Conservation (phyloP, 495 filamentous ascomycete genomes). For the Polyplosphaeria fusca region DNA sequence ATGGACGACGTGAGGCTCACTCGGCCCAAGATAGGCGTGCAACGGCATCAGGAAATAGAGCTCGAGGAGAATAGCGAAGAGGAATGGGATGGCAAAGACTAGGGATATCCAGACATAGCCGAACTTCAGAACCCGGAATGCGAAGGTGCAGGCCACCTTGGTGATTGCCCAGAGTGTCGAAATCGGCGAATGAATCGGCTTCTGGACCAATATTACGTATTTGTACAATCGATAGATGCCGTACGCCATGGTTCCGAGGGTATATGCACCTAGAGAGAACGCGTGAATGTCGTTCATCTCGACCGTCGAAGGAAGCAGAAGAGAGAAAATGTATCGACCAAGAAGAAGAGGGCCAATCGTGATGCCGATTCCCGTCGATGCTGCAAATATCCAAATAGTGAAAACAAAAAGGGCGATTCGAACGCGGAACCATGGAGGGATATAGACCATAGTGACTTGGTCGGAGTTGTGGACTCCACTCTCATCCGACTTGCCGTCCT, state of each 20-base stretch:
- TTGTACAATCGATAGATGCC: conserved; percentile 46
- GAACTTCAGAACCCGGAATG: conserved; percentile 43
- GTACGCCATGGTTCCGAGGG: conserved; percentile 65
- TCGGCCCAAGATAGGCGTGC: conserved; percentile 63
- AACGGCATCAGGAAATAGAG: conserved; percentile 85
- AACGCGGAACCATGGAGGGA: conserved; percentile 78
- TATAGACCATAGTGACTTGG: conserved; percentile 78
- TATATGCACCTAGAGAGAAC: conserved; percentile 81
- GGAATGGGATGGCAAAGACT: conserved; percentile 70
- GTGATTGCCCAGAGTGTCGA: conserved; percentile 18
- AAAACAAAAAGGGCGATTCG: conserved; percentile 83
- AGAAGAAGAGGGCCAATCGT: conserved; percentile 83
- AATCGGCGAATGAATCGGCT: conserved; percentile 12
- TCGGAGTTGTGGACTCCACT: conserved; percentile 62
- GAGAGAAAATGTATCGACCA: conserved; percentile 71
- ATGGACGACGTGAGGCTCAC: conserved; percentile 70
- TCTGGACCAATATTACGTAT: conserved; percentile 39
- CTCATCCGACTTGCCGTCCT: conserved; percentile 58
- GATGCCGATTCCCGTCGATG: conserved; percentile 80
- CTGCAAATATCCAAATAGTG: conserved; percentile 90
- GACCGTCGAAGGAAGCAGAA: conserved; percentile 61
- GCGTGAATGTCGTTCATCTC: conserved; percentile 94
- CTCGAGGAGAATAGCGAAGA: conserved; percentile 80
- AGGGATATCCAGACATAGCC: conserved; percentile 71
- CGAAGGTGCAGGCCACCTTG: conserved; percentile 11